Evolutionary conservation across 1,284 basidiomycete species (phyloP), one percentile per base, ranked within the genome.

Genomic region (Ganoderma boninense): DNA sequence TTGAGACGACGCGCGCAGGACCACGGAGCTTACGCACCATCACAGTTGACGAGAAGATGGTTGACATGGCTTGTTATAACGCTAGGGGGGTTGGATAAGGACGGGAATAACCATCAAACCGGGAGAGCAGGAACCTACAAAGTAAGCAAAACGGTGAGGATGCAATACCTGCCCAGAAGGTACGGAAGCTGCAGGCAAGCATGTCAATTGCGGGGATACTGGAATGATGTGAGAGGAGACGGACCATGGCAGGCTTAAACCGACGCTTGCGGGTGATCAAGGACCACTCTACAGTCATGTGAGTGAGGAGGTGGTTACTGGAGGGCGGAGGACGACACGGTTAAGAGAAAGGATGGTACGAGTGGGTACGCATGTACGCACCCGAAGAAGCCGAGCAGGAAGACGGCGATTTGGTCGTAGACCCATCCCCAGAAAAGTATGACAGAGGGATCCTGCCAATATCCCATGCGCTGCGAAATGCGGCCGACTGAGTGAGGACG

Each of bases 391-490:
- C 73, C 70, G 4, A 74, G 62, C n/a, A 71, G 64, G 65, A 74
- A 72, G 59, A 74, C 62, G 16, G 69, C 67, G 54, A 70, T 64
- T 42, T 71, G 70, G 59, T 64, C 62, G 57, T 69, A 74, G n/a
- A 74, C n/a, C 29, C 65, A 70, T 43, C 44, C 69, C 49, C 69
- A 72, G n/a, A 67, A 68, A 8, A 59, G 61, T 40, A 74, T 46
- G 13, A 74, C 73, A 14, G 52, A 29, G 67, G 73, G 73, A 40
- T 71, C 73, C 56, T 72, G 67, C 73, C 73, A 74, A 56, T 66
- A 29, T 29, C 64, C 62, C 73, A 74, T 74, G 43, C 35, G 57
- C 23, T 40, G 20, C 57, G 10, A 60, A 20, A n/a, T 10, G 57
- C 10, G 8, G 7, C 4, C 16, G 13, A 14, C 16, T 11, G 57